Evolutionary conservation across 208 protist genomes (phyloP), one percentile per base, ranked within the genome.

Genomic region (Crithidia sp.): DNA sequence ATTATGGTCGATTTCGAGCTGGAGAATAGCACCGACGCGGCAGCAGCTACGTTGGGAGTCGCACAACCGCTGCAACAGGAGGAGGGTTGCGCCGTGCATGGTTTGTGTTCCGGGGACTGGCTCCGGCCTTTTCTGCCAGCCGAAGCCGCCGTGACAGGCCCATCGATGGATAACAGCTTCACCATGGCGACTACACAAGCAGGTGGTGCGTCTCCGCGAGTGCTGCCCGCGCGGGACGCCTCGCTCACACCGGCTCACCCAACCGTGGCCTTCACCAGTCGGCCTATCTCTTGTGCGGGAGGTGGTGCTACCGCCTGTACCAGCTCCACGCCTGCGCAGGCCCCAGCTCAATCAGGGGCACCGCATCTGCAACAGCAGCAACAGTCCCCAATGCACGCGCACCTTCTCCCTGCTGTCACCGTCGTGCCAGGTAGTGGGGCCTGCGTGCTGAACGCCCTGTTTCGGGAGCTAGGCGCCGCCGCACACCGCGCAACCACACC

Each of bases 401-500:
- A 28, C 28, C 28, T 39, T 7, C 7, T 52, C 44, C 57, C 58
- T 9, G 65, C 65, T 28, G 14, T 71, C 16, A 16, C 41, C 39
- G 19, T 67, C 39, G 9, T 37, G 14, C 53, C 60, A 7, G 64
- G 67, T 37, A 55, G 57, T 50, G 57, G 58, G 9, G 36, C 43
- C 10, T 71, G 40, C 36, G 72, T 77, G 40, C 43, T 77, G 43
- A 54, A 28, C n/a, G 65, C 72, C 14, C 47, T 77, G 16, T 62
- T 77, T 36, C 36, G 50, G 0, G 64, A 77, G 17, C 36, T 72
- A 12, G 72, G 72, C 12, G 72, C 72, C 36, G 58, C 43, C 17
- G 54, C 61, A 28, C 57, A 53, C 39, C 19, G 12, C 10, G 13
- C 56, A 7, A 53, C 63, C 37, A 70, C 39, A 17, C 56, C 64